Conservation (phyloP, 495 filamentous ascomycete genomes). For the Talaromyces wortmannii region DNA sequence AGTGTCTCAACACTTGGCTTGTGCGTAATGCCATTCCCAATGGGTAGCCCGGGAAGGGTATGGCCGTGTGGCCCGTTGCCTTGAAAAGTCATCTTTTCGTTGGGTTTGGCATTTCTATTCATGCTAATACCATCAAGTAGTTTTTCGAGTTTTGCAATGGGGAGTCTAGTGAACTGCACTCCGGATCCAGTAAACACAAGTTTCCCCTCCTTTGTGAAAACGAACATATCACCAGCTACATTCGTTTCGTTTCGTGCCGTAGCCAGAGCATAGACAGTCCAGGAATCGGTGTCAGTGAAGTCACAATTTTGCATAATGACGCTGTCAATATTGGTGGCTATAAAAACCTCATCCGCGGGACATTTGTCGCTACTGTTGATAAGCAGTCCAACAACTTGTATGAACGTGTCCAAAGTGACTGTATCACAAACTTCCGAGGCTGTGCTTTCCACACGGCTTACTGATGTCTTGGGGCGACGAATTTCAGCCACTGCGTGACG, state of each 20-base stretch:
- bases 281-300: slow-evolving; percentile 1
- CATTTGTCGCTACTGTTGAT: slow-evolving; percentile 19
- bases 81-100: not conserved
- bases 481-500: slow-evolving; percentile 16
- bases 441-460: slow-evolving; percentile 11
- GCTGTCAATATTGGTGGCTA: slow-evolving; percentile 14
- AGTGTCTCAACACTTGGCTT: not conserved
- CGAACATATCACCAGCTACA: slow-evolving; percentile 20
- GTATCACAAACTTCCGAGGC: slow-evolving; percentile 13
- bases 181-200: slow-evolving; percentile 11
- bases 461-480: not conserved
- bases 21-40: not conserved
- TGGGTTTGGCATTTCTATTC: not conserved
- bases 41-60: not conserved
- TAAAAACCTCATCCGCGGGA: slow-evolving; percentile 15
- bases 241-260: slow-evolving; percentile 6
- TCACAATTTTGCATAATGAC: slow-evolving; percentile 10
- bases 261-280: slow-evolving; percentile 21
- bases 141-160: slow-evolving; percentile 12
- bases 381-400: slow-evolving; percentile 26
- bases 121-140: slow-evolving; percentile 10
- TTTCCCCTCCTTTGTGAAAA: slow-evolving; percentile 12
- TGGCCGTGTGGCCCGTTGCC: not conserved
- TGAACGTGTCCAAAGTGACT: slow-evolving; percentile 21
- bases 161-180: slow-evolving; percentile 12